Percentiles rank a stretch among this genome's conserved stretches.
phyloP scores from a whole-genome alignment of 1,284 basidiomycete genomes.

The Cryptococcus sp. region DNA sequence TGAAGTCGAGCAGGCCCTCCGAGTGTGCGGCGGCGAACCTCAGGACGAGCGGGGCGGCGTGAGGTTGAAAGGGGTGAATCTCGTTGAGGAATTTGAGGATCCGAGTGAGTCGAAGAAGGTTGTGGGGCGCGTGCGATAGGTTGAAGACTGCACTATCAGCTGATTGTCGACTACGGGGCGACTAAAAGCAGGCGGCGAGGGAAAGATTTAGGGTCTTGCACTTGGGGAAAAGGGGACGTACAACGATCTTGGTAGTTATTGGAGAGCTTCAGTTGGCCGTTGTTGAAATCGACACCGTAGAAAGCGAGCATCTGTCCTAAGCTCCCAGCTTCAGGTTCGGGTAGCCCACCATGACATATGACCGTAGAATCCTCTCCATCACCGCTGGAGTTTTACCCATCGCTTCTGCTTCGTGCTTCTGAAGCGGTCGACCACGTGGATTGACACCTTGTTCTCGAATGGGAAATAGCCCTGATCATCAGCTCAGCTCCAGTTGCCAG shows the following conservation, averaged over 20 bases:
- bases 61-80: constrained; percentile 45
- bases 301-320: constrained; percentile 26
- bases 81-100: constrained; percentile 70
- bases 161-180: too few species aligned
- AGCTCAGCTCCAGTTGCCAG: background rate
- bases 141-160: constrained; percentile 46
- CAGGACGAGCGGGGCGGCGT: constrained; percentile 62
- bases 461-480: constrained; percentile 25
- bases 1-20: constrained; percentile 51
- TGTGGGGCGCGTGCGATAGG: constrained; percentile 60
- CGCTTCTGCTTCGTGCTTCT: constrained; percentile 57
- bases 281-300: constrained; percentile 31
- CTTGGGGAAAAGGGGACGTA: constrained; percentile 8
- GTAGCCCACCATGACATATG: constrained; percentile 50
- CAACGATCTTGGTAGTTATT: constrained; percentile 15
- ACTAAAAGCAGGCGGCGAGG: too few species aligned
- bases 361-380: constrained; percentile 54
- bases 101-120: constrained; percentile 69
- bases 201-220: too few species aligned
- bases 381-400: constrained; percentile 57
- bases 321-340: background rate
- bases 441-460: constrained; percentile 52
- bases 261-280: constrained; percentile 13
- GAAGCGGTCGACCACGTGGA: constrained; percentile 59
- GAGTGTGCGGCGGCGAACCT: constrained; percentile 65